A percentile compares a stretch with the other conserved stretches of the same genome.
Conservation (phyloP, 176 grass and related monocot species). For the Olyra latifolia region DNA sequence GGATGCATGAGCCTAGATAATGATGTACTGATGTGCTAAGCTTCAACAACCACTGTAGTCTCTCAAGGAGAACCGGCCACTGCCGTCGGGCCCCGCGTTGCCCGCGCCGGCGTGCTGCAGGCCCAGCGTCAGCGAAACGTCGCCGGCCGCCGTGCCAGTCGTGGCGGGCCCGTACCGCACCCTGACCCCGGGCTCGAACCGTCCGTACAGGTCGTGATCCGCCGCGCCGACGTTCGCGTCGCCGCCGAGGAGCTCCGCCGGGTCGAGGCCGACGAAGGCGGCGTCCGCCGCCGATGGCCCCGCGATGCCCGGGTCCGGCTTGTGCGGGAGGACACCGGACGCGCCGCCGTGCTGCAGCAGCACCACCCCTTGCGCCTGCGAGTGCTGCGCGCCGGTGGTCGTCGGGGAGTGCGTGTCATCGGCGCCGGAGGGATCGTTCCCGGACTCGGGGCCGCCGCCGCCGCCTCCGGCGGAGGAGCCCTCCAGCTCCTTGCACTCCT, state of each 20-base stretch:
- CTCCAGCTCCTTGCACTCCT: slow-evolving; percentile 73
- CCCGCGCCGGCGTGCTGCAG: slow-evolving; percentile 75
- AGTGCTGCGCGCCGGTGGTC: slow-evolving; percentile 40
- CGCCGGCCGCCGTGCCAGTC: slow-evolving; percentile 44
- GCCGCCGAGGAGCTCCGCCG: slow-evolving; percentile 58
- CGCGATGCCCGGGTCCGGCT: slow-evolving; percentile 48
- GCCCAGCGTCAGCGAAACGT: slow-evolving; percentile 92
- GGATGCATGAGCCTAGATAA: slow-evolving; percentile 41
- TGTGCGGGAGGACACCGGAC: slow-evolving; percentile 40
- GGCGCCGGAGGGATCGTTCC: slow-evolving; percentile 38
- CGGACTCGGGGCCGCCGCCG: slow-evolving; percentile 36
- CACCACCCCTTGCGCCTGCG: slow-evolving; percentile 30
- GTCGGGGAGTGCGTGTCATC: slow-evolving; percentile 48
- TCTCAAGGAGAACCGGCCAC: slow-evolving; percentile 77
- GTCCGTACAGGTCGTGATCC: slow-evolving; percentile 65
- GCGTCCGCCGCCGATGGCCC: slow-evolving; percentile 37
- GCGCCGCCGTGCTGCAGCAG: slow-evolving; percentile 16
- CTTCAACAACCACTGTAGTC: slow-evolving; percentile 78
- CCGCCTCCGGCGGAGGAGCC: slow-evolving; percentile 53
- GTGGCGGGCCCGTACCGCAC: slow-evolving; percentile 58
- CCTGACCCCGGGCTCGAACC: slow-evolving; percentile 51
- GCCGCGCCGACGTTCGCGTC: slow-evolving; percentile 41
- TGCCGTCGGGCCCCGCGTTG: slow-evolving; percentile 57
- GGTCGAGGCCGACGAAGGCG: slow-evolving; percentile 53
- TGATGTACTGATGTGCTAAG: slow-evolving; percentile 35